Evolutionary conservation across 768 basidiomycete species (phyloP), one percentile per base, ranked within the genome.

Genomic region (Pisolithus marmoratus): DNA sequence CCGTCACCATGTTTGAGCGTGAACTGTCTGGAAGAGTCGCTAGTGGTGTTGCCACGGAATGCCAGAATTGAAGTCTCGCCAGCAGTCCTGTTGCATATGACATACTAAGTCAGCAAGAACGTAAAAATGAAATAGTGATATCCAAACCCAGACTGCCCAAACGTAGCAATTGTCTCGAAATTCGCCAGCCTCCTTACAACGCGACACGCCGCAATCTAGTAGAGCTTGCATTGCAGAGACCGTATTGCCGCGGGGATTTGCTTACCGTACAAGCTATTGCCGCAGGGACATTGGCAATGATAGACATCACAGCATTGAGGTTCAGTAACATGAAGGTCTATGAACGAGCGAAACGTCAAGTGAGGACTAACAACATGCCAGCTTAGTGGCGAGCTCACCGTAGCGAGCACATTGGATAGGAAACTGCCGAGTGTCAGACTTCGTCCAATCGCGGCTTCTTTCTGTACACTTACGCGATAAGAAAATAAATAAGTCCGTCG

Each of bases 401-500:
- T 78, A 12, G 79, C 84, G 38, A 85, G 60, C 57, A 84, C 58
- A 66, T 87, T 87, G 19, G 82, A 75, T 61, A 85, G 60, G 70
- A 87, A 87, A 29, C 84, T 86, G 46, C 12, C 44, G 9, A 29
- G 4, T n/a, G 2, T 56, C 8, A 37, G 37, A 38, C 63, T 38
- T 56, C 55, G n/a, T 54, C 20, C 37, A 37, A 15, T 27, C 15
- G 7, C 34, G 5, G 40, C 19, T 17, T 14, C 52, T 53, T 43
- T 56, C 50, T 58, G 59, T 42, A 8, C 20, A 58, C 84, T 69
- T 63, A 86, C 82, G 85, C 85, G 50, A 87, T 80, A 58, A 78
- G 63, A 62, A 87, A 87, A 70, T 82, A 87, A 45, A 86, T 82
- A 46, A 87, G 62, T 22, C 85, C 85, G 60, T 87, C 85, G n/a